Evolutionary conservation across 805 yeast genomes (phyloP).

Genomic region (Lipomyces kockii): DNA sequence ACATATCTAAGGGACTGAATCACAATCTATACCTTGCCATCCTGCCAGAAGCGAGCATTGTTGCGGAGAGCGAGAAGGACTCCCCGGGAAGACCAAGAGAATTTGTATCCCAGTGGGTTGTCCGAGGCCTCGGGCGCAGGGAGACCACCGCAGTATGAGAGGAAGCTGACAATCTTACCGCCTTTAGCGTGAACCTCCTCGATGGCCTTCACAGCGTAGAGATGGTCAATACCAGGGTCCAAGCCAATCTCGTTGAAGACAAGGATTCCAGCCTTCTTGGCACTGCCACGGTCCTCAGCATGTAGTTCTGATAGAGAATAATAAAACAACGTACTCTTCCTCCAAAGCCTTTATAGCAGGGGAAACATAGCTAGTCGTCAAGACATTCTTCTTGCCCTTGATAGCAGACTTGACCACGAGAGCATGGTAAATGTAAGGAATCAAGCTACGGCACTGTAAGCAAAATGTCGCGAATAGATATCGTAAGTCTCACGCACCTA

Average conservation of each 20-base stretch:
- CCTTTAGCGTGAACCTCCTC: conserved; percentile 91
- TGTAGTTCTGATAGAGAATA: neutral
- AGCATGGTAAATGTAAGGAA: conserved; percentile 95
- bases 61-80: conserved; percentile 94
- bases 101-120: conserved; percentile 98
- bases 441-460: conserved; percentile 50
- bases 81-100: conserved; percentile 99
- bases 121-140: conserved; percentile 98
- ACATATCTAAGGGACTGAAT: neutral
- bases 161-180: conserved; percentile 92
- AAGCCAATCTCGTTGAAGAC: conserved; percentile 99
- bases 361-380: conserved; percentile 96
- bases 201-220: conserved; percentile 97
- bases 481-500: conserved; percentile 51
- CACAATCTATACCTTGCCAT: conserved; percentile 61
- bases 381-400: conserved; percentile 76
- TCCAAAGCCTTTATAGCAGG: conserved; percentile 36
- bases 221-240: conserved; percentile 98
- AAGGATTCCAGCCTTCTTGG: conserved; percentile 91
- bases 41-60: conserved; percentile 84
- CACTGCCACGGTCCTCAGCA: conserved; percentile 11
- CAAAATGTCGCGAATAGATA: neutral
- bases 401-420: conserved; percentile 92
- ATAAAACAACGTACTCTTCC: conserved; percentile 22
- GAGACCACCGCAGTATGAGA: conserved; percentile 98